phyloP scores from a whole-genome alignment of 441 rosid genomes.

The Gossypium schwendimanii region DNA sequence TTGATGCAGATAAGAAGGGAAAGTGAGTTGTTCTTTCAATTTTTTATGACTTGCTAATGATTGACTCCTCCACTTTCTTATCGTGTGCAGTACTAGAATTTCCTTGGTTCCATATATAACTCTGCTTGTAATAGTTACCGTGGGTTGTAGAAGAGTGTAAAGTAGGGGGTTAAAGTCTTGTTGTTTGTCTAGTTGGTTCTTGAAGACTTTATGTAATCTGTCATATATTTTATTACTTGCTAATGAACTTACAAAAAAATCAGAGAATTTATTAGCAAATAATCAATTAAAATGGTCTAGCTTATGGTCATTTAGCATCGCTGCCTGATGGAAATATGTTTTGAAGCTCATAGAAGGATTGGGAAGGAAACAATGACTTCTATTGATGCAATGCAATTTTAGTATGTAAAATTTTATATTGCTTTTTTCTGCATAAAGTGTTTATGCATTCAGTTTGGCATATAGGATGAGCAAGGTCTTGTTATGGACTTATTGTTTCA shows the following conservation, averaged over 20 bases:
- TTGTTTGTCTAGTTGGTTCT: not conserved
- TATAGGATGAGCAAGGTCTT: constrained; percentile 1
- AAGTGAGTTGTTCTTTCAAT: constrained; percentile 56
- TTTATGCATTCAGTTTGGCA: constrained; percentile 1
- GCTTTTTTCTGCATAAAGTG: not conserved
- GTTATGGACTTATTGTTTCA: not conserved
- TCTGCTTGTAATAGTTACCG: not conserved
- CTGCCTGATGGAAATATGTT: not conserved
- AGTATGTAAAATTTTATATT: not conserved
- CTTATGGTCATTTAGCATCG: constrained; percentile 1
- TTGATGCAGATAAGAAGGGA: constrained; percentile 90
- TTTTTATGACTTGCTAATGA: constrained; percentile 7
- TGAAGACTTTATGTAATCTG: not conserved
- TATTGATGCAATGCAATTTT: not conserved
- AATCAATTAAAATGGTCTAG: not conserved
- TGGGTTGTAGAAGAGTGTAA: not conserved
- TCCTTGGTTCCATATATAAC: not conserved
- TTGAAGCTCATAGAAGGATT: not conserved
- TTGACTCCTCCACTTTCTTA: not conserved
- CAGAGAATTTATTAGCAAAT: not conserved
- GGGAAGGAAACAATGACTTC: not conserved
- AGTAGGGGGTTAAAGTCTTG: not conserved
- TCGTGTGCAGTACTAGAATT: not conserved
- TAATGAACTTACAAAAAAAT: not conserved
- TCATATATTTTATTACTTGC: not conserved